Evolutionary conservation across 2,329 filamentous ascomycete species (phyloP), one percentile per base, ranked within the genome.

Genomic region (Alternaria sp.): DNA sequence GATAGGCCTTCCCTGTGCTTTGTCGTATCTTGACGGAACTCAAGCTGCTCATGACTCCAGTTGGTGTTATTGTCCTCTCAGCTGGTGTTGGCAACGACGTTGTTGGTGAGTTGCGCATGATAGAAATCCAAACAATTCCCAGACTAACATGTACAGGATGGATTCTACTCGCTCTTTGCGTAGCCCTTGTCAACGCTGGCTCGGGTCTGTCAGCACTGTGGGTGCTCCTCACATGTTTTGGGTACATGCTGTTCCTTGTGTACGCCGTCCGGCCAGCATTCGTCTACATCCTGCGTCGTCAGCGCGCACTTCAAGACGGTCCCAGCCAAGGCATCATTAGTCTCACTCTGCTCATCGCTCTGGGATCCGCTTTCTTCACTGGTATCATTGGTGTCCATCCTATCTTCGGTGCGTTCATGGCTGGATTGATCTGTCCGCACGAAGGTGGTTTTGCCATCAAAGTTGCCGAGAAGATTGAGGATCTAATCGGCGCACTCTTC

Each of bases 21-120:
- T 97, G 94, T 74, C 91, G 94, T 76, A 98, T 98, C 67, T 82
- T 98, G 66, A 94, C 93, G 0, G 94, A 97, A 78, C 83, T 98
- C 54, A 95, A 97, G 70, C 83, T 98, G 51, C 88, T 98, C 5
- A 82, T 86, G 55, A 95, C 93, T 2, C 87, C 90, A 0, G 94
- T 97, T 5, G 94, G 94, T 72, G 87, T 97, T 36, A 96, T 96
- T 38, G 91, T 94, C 2, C 84, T 97, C 8, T 93, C 94, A 3
- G 94, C 94, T 6, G 94, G 94, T 52, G 93, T 97, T 14, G 93
- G 92, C 1, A 97, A 98, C 75, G 94, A 98, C 73, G 93, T 95
- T 16, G 88, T 91, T 4, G 92, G 75, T 76, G 28, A 62, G 75
- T 69, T 47, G 11, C 18, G 9, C 22, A 34, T 18, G 3, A 24